Evolutionary conservation across 2,329 filamentous ascomycete species (phyloP), one percentile per base, ranked within the genome.

Genomic region (Eutypella sp.): DNA sequence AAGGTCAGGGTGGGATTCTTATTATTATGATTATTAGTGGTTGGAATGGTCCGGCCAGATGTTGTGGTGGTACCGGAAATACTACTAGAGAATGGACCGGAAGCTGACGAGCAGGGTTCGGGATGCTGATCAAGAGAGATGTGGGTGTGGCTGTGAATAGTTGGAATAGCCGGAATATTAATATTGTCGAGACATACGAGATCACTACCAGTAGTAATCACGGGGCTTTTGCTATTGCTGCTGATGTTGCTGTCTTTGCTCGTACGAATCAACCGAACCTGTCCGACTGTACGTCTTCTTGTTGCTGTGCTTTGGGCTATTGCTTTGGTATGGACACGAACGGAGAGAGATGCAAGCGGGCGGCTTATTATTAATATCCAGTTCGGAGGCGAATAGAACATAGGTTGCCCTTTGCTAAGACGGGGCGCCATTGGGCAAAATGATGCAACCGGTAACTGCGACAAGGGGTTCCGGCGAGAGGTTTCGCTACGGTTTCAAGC

Each of bases 31-130:
- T 33, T 33, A 33, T 33, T 33, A 33, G 29, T 33, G 29, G 41
- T 20, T 15, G 9, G 18, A 23, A 42, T 29, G 16, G 41, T 42
- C 41, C 27, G 27, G 29, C 29, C 29, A 47, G 27, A 52, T 42
- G 47, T 41, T 39, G 37, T 53, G 47, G 43, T 51, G 53, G 54
- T 57, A 56, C 54, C 52, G 55, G 54, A 55, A 58, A 54, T 55
- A 57, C 48, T 57, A 42, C 57, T 55, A 58, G 59, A 57, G 57
- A 60, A 61, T 56, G 47, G 58, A 48, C 58, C 58, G 58, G 58
- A 47, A 59, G 47, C 47, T 50, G 54, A 57, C 42, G 42, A 50
- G 58, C 57, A 56, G 56, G 58, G 58, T 58, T 59, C 55, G 54
- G 58, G 46, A 53, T 46, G 48, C 45, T 50, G 44, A 49, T 41